phyloP scores from a whole-genome alignment of 345 rosid species.

The Sonneratia alba region DNA sequence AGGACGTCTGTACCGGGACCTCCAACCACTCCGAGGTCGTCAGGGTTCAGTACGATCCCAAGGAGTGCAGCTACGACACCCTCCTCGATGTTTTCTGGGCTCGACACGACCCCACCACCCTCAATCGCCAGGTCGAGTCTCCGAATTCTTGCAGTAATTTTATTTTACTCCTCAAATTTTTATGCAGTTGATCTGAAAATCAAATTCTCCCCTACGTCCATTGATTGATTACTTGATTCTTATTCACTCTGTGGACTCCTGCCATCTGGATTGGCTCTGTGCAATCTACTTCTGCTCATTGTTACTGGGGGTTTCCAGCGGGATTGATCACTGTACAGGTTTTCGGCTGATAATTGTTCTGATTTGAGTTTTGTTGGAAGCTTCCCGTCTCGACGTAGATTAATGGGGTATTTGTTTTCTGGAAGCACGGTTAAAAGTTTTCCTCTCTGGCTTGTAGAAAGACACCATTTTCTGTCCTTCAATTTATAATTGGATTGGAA shows the following conservation, averaged over 20 bases:
- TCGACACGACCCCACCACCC: constrained; percentile 84
- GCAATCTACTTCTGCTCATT: neutral
- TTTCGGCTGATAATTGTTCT: neutral
- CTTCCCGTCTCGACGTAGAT: neutral
- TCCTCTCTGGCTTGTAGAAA: neutral
- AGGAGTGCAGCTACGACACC: constrained; percentile 51
- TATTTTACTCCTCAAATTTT: neutral
- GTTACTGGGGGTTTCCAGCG: neutral
- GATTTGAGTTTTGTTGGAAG: neutral
- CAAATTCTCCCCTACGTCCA: neutral
- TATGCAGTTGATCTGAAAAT: constrained; percentile 1
- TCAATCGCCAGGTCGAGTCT: constrained; percentile 73
- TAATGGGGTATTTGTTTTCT: too few species aligned
- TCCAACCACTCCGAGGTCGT: constrained; percentile 67
- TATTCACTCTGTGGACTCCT: too few species aligned
- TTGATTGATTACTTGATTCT: neutral
- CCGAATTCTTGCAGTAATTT: neutral
- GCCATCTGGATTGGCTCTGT: neutral
- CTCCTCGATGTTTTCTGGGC: constrained; percentile 83
- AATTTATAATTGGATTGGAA: neutral
- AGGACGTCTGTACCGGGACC: constrained; percentile 69
- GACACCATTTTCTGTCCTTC: neutral
- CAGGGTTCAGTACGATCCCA: constrained; percentile 82
- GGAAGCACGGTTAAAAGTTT: neutral
- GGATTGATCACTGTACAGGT: neutral